Evolutionary conservation across 176 grass and related monocot genomes (phyloP).

Genomic region (Pontederia crassipes): DNA sequence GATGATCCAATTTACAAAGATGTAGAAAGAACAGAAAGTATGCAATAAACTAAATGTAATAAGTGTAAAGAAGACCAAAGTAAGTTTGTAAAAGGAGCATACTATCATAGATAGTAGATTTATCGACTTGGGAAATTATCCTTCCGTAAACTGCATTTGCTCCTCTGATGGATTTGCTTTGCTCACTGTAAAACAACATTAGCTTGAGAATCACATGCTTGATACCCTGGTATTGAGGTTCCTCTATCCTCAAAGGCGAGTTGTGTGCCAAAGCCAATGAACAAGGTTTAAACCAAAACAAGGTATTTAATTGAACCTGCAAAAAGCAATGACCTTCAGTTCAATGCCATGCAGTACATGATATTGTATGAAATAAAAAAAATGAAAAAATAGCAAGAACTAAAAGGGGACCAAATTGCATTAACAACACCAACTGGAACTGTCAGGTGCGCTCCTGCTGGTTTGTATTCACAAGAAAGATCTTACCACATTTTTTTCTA

Average conservation of each 20-base stretch:
- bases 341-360: no score
- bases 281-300: conserved; percentile 92
- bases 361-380: background rate
- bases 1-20: no score
- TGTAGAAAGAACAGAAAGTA: no score
- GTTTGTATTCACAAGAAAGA: no score
- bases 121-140: conserved; percentile 77
- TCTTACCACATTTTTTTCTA: no score
- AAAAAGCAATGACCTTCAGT: conserved; percentile 8
- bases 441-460: no score
- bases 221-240: conserved; percentile 63
- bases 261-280: conserved; percentile 69
- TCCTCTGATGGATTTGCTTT: conserved; percentile 92
- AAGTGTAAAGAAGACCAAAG: background rate
- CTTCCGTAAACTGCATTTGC: conserved; percentile 79
- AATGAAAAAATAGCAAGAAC: background rate
- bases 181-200: conserved; percentile 88
- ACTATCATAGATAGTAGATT: conserved; percentile 85
- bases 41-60: background rate
- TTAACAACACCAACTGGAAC: no score
- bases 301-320: conserved; percentile 64
- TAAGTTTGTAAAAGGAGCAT: conserved; percentile 10
- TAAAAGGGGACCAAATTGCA: no score
- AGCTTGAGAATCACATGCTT: conserved; percentile 60
- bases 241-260: conserved; percentile 64